Evolutionary conservation across 225 moss, liverwort and hornwort genomes (phyloP), one percentile per base, ranked within the genome.

Genomic region (Thuidium tamariscinum): DNA sequence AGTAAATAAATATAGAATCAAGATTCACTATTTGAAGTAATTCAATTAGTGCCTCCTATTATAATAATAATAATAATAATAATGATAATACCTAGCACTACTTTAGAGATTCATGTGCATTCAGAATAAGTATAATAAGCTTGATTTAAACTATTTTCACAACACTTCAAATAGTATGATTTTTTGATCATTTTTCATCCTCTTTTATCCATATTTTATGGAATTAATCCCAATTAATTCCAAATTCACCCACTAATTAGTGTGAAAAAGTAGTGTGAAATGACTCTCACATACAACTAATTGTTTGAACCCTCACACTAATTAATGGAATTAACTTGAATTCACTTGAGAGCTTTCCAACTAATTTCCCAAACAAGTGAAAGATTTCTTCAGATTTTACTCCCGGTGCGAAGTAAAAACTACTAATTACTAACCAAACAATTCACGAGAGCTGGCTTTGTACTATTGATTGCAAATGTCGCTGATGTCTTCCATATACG

Each of bases 171-270:
- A 8, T 14, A n/a, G 0, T 16, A 6, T 9, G 4, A 76, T 25
- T 6, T 1, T 4, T 16, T 26, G 16, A 6, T 2, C 20, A n/a
- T 29, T 19, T 42, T 14, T 30, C 5, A 30, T 11, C 13, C 7
- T 1, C 7, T 32, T 73, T 19, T 2, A 32, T 12, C 20, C 2
- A 4, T 11, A 73, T 13, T 0, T 5, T 0, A 2, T n/a, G 22
- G 13, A 51, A 8, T n/a, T 13, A 8, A 14, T 22, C 2, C 74
- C 9, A 22, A 52, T 22, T 52, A 22, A 15, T 23, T 19, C 9
- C 5, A 1, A 23, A n/a, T n/a, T n/a, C 14, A 52, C 9, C 8
- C 3, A 16, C 16, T 9, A 29, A 27, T 29, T n/a, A 52, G 9
- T n/a, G 0, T 34, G 2, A 34, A 74, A 51, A 74, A n/a, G 14